Percentiles rank a stretch among this genome's conserved stretches.
Conservation (phyloP, 331 rosid genomes). For the Ulmus americana region DNA sequence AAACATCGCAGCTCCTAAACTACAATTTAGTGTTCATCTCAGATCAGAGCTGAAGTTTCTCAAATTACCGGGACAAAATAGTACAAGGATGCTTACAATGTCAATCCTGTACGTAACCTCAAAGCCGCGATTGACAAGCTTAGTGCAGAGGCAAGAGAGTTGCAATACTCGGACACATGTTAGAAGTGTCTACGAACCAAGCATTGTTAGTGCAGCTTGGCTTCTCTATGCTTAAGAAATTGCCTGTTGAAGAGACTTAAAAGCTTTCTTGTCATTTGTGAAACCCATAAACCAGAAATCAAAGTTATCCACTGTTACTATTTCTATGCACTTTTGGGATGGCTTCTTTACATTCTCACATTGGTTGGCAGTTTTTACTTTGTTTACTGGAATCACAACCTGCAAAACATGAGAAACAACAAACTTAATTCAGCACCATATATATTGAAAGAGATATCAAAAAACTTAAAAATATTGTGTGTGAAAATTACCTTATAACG, state of each 20-base stretch:
- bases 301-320: constrained; percentile 54
- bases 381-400: constrained; percentile 64
- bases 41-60: too few species aligned
- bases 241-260: constrained; percentile 53
- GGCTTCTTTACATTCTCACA: constrained; percentile 52
- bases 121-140: too few species aligned
- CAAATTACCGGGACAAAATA: too few species aligned
- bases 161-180: too few species aligned
- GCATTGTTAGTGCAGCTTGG: too few species aligned
- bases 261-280: constrained; percentile 58
- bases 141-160: too few species aligned
- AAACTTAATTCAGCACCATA: not conserved
- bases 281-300: constrained; percentile 92
- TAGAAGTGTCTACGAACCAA: too few species aligned
- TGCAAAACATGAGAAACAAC: constrained; percentile 16
- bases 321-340: constrained; percentile 53
- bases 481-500: constrained; percentile 46
- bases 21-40: too few species aligned
- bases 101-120: too few species aligned
- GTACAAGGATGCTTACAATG: too few species aligned
- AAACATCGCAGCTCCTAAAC: too few species aligned
- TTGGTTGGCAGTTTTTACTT: constrained; percentile 48
- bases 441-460: not conserved
- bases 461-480: not conserved
- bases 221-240: too few species aligned